Base-by-base conservation (phyloP, 2,329 filamentous ascomycete genomes). In the Fusarium annulatum region DNA sequence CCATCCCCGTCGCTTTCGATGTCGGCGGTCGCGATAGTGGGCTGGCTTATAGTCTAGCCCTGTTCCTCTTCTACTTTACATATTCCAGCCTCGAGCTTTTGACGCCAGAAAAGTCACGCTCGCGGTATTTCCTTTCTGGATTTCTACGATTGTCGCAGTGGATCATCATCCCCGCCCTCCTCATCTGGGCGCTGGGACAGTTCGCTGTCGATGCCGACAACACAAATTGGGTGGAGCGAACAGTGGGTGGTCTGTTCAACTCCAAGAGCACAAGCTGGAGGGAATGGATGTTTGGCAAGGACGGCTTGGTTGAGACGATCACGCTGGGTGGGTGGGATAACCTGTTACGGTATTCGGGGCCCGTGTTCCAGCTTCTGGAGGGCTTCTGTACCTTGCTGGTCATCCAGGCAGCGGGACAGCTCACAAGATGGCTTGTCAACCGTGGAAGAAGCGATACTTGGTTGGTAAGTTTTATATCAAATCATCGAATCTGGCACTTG, bases 341-440 rank as follows among this genome's bases (percentile, higher is more conserved):
- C 80, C 85, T 94, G 56, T 84, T 99, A 82, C 89, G 92, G 79
- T 98, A 97, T 86, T 97, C 95, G 39, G 97, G 94, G 8, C 96
- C 96, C 0, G 89, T 97, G 58, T 99, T 98, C 85, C 96, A 99
- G 84, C 87, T 99, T 14, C 90, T 93, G 59, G 96, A 99, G 83
- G 96, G 96, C 11, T 99, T 99, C 84, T 98, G 96, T 86, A 98
- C 94, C 79, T 85, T 99, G 77, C 85, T 98, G 64, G 95, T 98
- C 73, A 98, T 99, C 65, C 96, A 99, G 83, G 94, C 95, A 23
- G 92, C 94, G 19, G 96, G 96, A 1, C 96, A 98, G 82, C 95
- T 98, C 74, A 97, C 96, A 26, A 90, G 94, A 82, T 98, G 95
- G 92, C 89, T 98, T 36, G 96, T 98, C 62, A 98, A 98, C 84